A percentile compares a stretch with the other conserved stretches of the same genome.
These are phyloP conservation scores for Coprinellus micaceus DNA, from an alignment of 768 basidiomycete species.

Conservation along the genomic window DNA sequence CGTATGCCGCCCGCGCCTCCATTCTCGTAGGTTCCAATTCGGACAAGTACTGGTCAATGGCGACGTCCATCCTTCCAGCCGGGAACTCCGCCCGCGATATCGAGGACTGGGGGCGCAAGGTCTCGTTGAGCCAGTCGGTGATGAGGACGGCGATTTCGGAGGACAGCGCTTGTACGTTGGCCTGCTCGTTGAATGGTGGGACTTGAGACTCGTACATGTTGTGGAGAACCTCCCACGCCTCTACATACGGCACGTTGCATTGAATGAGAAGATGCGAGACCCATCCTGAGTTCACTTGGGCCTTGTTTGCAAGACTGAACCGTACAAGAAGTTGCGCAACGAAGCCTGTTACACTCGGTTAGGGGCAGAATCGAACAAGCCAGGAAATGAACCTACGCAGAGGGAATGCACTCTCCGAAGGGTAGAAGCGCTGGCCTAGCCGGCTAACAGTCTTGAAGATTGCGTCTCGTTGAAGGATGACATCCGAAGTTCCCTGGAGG, in stretches of 20 bases:
- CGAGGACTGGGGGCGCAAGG: conserved; percentile 67
- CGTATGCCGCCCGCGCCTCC: conserved; percentile 64
- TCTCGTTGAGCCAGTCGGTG: conserved; percentile 76
- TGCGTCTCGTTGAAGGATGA: conserved; percentile 51
- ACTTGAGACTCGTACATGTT: conserved; percentile 90
- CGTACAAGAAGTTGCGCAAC: conserved; percentile 72
- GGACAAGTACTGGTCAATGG: conserved; percentile 69
- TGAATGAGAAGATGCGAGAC: conserved; percentile 72
- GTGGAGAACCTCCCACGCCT: conserved; percentile 82
- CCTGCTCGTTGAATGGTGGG: conserved; percentile 79
- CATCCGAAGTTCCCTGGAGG: conserved; percentile 53
- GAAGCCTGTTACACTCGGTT: conserved; percentile 49
- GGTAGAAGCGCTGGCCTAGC: conserved; percentile 83
- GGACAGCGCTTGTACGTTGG: conserved; percentile 75
- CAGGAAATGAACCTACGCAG: conserved; percentile 51
- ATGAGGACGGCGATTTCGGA: conserved; percentile 80
- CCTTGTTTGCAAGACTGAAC: conserved; percentile 62
- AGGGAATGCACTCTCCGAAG: conserved; percentile 88
- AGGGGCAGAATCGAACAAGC: conserved; percentile 1
- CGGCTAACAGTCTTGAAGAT: conserved; percentile 63
- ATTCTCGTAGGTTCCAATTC: conserved; percentile 61
- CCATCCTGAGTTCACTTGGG: conserved; percentile 72
- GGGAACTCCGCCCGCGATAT: conserved; percentile 66
- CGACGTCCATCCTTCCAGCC: conserved; percentile 68
- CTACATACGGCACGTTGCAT: conserved; percentile 75